Percentiles rank a stretch among this genome's conserved stretches.
These are phyloP conservation scores for Craterostigma plantagineum DNA, from an alignment of 257 asterid genomes.

Conservation along the genomic window DNA sequence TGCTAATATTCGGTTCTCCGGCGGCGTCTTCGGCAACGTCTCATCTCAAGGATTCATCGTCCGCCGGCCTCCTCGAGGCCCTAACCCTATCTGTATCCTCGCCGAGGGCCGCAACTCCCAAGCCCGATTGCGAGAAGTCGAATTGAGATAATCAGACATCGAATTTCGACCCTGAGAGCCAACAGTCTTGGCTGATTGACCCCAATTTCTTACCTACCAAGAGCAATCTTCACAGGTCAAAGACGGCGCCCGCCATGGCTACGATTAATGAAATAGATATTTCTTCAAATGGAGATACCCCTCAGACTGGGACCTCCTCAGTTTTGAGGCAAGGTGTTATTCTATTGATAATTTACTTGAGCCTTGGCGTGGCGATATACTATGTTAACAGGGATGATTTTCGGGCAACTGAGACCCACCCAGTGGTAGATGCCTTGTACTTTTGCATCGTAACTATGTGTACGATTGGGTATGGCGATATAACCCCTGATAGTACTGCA, in stretches of 20 bases:
- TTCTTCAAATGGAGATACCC: slow-evolving; percentile 21
- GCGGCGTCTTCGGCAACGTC: slow-evolving; percentile 22
- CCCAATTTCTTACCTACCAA: slow-evolving; percentile 33
- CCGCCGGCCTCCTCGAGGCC: slow-evolving; percentile 29
- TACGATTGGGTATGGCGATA: slow-evolving; percentile 95
- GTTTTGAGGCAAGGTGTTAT: slow-evolving; percentile 54
- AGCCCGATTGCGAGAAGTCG: slow-evolving; percentile 13
- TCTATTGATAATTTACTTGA: slow-evolving; percentile 52
- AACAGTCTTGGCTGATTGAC: slow-evolving; percentile 42
- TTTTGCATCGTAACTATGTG: slow-evolving; percentile 96
- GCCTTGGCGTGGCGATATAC: slow-evolving; percentile 66
- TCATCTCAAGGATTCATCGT: slow-evolving; percentile 16
- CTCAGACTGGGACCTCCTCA: slow-evolving; percentile 27
- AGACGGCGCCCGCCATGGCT: slow-evolving; percentile 87
- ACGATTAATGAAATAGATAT: slow-evolving; percentile 40
- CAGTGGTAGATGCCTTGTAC: slow-evolving; percentile 84
- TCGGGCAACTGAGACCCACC: slow-evolving; percentile 48
- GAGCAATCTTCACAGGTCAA: slow-evolving; percentile 61
- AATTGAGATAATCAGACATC: slow-evolving; percentile 10
- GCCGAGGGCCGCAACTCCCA: slow-evolving; percentile 10
- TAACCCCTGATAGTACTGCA: slow-evolving; percentile 49
- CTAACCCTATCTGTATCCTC: slow-evolving; percentile 16
- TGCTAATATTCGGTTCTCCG: slow-evolving; percentile 52
- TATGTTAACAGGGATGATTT: slow-evolving; percentile 37
- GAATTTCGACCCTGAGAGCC: slow-evolving; percentile 22